Percentiles rank a stretch among this genome's conserved stretches.
Conservation (phyloP, 2,329 filamentous ascomycete species). For the Apiospora pterosperma region DNA sequence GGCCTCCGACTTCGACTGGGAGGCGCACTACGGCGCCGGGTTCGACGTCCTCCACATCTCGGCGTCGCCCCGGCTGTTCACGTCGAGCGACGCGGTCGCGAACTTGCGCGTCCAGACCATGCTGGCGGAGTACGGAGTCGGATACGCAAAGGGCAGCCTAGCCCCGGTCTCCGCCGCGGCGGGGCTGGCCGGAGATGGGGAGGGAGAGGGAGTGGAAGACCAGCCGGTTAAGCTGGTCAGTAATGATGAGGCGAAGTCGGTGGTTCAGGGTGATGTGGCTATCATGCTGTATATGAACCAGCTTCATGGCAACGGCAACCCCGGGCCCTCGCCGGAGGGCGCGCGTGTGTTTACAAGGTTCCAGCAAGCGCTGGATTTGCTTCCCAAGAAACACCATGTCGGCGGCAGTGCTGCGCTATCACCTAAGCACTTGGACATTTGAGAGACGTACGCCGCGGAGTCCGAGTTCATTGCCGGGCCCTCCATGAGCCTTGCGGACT, state of each 20-base stretch:
- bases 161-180: constrained; percentile 18
- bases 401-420: constrained; percentile 18
- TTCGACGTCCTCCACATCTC: constrained; percentile 78
- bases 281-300: constrained; percentile 59
- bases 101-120: constrained; percentile 50
- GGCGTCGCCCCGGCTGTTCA: constrained; percentile 46
- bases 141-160: constrained; percentile 38
- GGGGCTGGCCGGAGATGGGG: constrained; percentile 19
- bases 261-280: constrained; percentile 45
- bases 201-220: constrained; percentile 14
- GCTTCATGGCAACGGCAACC: constrained; percentile 36
- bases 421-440: constrained; percentile 32
- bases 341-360: constrained; percentile 38
- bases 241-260: constrained; percentile 46
- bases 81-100: constrained; percentile 41
- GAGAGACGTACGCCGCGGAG: constrained; percentile 36
- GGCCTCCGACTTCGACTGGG: constrained; percentile 68
- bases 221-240: constrained; percentile 49
- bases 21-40: constrained; percentile 69
- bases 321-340: constrained; percentile 25
- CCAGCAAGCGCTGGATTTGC: constrained; percentile 36
- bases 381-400: constrained; percentile 15
- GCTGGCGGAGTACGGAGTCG: constrained; percentile 45
- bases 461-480: constrained; percentile 45
- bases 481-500: constrained; percentile 45